phyloP scores from a whole-genome alignment of 306 rosid genomes.

The Begonia peltatifolia region DNA sequence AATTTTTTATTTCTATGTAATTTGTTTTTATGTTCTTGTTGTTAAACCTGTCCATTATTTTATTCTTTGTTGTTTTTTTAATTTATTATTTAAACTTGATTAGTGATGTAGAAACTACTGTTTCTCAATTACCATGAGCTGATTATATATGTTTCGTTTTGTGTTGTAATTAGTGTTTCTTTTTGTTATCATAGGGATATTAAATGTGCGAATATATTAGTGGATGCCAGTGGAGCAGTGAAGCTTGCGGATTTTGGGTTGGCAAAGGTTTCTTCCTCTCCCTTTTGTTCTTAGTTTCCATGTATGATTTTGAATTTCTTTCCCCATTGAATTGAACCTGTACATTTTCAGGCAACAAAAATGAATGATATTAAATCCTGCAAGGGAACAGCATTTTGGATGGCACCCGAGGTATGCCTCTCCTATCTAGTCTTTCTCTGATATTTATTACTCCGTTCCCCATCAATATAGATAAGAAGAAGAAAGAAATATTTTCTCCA shows the following conservation, averaged over 20 bases:
- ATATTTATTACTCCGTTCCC: slow-evolving; percentile 4
- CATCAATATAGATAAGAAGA: not conserved
- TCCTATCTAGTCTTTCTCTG: slow-evolving; percentile 4
- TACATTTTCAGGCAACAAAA: slow-evolving; percentile 51
- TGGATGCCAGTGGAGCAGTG: slow-evolving; percentile 81
- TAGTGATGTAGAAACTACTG: too few relatives aligned
- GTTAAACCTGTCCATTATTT: too few relatives aligned
- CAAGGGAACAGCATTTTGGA: slow-evolving; percentile 89
- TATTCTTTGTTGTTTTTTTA: too few relatives aligned
- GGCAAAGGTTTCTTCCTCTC: slow-evolving; percentile 62
- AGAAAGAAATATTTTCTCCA: not conserved
- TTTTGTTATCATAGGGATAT: slow-evolving; percentile 55
- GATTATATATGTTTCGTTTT: too few relatives aligned
- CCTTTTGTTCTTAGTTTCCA: not conserved
- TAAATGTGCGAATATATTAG: slow-evolving; percentile 92
- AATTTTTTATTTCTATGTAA: too few relatives aligned
- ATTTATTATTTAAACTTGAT: too few relatives aligned
- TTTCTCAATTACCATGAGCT: too few relatives aligned
- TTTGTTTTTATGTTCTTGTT: too few relatives aligned
- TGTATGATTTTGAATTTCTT: slow-evolving; percentile 5
- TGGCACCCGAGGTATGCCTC: slow-evolving; percentile 95
- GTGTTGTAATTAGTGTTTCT: slow-evolving; percentile 4
- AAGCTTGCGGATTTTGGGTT: slow-evolving; percentile 97
- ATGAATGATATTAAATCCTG: slow-evolving; percentile 67
- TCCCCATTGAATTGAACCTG: slow-evolving; percentile 10